Evolutionary conservation across 106 monocot species (phyloP), one percentile per base, ranked within the genome.

Genomic region (Allium cepa): DNA sequence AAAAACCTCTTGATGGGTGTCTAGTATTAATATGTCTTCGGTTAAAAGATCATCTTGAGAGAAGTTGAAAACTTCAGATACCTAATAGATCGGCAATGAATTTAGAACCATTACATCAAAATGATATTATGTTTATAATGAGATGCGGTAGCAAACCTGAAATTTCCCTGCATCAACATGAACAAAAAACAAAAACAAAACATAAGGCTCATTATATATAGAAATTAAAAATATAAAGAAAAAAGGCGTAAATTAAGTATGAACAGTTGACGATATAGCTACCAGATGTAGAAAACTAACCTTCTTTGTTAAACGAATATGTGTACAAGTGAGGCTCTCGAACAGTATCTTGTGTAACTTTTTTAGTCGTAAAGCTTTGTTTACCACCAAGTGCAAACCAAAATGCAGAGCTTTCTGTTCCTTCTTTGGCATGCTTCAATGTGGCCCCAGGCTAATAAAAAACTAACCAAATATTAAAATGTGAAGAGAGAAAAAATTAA

Each of bases 361-460:
- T 73, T 69, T 92, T 90, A 64, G 72, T 80, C 5, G 81, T 82
- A 68, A 79, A 90, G 69, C 72, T 81, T 77, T 92, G 88, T 68
- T 97, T 97, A 56, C 97, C 97, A 50, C 97, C 97, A 74, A 97
- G 92, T 46, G 89, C 92, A 87, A 87, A 97, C 97, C 97, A 97
- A 69, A 97, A 97, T 53, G 97, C 84, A 70, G 97, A 97, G 70
- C 89, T 97, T 69, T 97, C 97, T 16, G 97, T 92, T 68, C 97
- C 97, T 76, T 97, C 97, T 76, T 97, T 97, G 7, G 73, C 77
- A 87, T 89, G 87, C 70, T 92, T 97, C 71, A 92, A 57, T 12
- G 75, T 48, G 46, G 65, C 80, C 50, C 92, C 92, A 47, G 92
- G 89, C 97, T 97, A 36, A 36, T 36, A 36, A 36, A 36, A 36